Percentiles rank a stretch among this genome's conserved stretches.
These are phyloP conservation scores for Fraxinus velutina DNA, from an alignment of 305 asterid genomes.

Conservation along the genomic window DNA sequence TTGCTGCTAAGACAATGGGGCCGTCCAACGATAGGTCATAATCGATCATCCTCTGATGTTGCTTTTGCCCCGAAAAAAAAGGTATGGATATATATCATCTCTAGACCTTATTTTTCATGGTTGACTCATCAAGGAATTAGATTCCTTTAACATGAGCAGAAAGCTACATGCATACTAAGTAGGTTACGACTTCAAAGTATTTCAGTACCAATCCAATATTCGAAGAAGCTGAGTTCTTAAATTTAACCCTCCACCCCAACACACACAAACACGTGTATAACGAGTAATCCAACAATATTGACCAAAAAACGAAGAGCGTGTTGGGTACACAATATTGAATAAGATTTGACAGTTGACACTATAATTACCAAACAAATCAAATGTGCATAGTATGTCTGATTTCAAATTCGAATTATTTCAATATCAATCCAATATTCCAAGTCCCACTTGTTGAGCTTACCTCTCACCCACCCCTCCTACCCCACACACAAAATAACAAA, in stretches of 20 bases:
- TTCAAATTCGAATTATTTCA: not conserved
- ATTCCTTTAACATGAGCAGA: constrained; percentile 7
- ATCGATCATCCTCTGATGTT: not conserved
- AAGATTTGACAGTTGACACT: not conserved
- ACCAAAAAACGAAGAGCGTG: not conserved
- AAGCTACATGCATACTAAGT: not conserved
- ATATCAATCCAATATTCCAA: not conserved
- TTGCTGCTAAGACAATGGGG: not conserved
- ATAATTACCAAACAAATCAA: not conserved
- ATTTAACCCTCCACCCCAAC: not conserved
- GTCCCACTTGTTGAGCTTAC: not conserved
- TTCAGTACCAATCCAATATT: not conserved
- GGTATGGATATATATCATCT: not conserved
- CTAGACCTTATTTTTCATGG: constrained; percentile 8
- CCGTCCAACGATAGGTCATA: not conserved
- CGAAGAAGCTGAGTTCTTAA: not conserved
- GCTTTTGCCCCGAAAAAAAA: not conserved
- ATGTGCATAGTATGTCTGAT: not conserved
- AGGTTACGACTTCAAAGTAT: not conserved
- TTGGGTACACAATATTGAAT: not conserved
- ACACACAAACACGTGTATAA: not conserved
- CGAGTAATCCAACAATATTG: not conserved
- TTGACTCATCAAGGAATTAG: constrained; percentile 28
- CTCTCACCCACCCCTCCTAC: not conserved
- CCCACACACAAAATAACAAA: not conserved